Evolutionary conservation across 768 basidiomycete species (phyloP).

Genomic region (Lentinula sp.): DNA sequence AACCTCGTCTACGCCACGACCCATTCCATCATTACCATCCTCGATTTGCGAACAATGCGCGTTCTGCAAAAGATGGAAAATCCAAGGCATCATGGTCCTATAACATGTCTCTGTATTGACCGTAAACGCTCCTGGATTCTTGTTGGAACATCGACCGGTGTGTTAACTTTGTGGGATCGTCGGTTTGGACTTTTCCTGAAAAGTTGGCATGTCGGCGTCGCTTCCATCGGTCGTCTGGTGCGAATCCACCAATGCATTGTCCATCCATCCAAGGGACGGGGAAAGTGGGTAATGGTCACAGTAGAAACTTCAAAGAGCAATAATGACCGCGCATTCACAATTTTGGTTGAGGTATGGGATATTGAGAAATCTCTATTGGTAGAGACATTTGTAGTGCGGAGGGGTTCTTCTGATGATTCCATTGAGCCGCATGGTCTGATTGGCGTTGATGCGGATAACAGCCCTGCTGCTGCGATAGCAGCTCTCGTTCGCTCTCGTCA

Average conservation of each 20-base stretch:
- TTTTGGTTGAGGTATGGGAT: conserved; percentile 87
- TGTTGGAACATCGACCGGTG: conserved; percentile 80
- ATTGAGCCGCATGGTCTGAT: conserved; percentile 48
- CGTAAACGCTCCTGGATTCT: conserved; percentile 84
- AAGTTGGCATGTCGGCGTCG: conserved; percentile 74
- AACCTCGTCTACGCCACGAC: conserved; percentile 85
- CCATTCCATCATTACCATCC: conserved; percentile 62
- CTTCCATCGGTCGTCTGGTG: conserved; percentile 42
- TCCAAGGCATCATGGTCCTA: conserved; percentile 80
- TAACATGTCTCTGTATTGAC: conserved; percentile 81
- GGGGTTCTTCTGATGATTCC: conserved; percentile 38
- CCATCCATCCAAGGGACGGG: conserved; percentile 84
- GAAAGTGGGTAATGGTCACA: conserved; percentile 87
- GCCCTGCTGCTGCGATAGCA: conserved; percentile 71
- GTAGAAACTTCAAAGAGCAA: conserved; percentile 45
- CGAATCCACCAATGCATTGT: conserved; percentile 70
- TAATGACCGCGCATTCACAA: conserved; percentile 36
- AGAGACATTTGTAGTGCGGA: conserved; percentile 69
- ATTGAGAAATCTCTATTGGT: conserved; percentile 76
- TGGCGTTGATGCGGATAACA: conserved; percentile 52
- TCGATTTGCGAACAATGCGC: conserved; percentile 85
- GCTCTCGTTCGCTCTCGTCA: conserved; percentile 72
- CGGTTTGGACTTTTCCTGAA: conserved; percentile 87
- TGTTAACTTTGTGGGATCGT: conserved; percentile 89
- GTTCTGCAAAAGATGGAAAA: conserved; percentile 74